These are phyloP conservation scores for Echites panduratus DNA, from an alignment of 257 asterid genomes.

Conservation along the genomic window DNA sequence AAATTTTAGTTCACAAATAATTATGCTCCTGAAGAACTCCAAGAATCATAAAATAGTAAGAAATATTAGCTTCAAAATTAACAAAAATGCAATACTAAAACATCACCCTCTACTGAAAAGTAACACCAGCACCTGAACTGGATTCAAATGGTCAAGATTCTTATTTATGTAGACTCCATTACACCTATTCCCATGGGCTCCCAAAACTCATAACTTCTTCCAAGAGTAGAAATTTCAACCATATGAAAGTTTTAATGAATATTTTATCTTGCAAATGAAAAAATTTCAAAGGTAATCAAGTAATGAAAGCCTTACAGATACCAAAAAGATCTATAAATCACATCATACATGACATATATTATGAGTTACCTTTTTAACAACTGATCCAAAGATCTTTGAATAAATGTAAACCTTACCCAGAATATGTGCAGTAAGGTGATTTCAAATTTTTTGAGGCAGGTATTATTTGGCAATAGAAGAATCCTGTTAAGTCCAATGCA, in stretches of 20 bases:
- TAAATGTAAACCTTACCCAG: conserved; percentile 19
- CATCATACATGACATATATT: neutral
- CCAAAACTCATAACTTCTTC: neutral
- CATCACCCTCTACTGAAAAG: neutral
- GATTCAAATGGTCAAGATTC: neutral
- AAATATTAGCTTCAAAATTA: neutral
- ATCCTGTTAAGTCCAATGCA: conserved; percentile 70
- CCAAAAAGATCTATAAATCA: too few species aligned
- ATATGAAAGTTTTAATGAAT: neutral
- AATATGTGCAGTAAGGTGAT: conserved; percentile 15
- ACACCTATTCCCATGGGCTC: neutral
- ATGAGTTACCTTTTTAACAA: neutral
- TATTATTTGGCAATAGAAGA: conserved; percentile 53
- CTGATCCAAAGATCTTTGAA: neutral
- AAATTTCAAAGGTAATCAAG: too few species aligned
- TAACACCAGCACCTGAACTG: neutral
- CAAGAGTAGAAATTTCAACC: neutral
- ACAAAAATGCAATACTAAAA: neutral
- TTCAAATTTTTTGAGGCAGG: conserved; percentile 44
- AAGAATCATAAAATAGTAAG: neutral
- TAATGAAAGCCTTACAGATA: too few species aligned
- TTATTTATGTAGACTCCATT: neutral
- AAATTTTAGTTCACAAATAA: neutral
- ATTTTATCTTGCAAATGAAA: neutral
- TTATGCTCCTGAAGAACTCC: neutral